Percentiles rank a stretch among this genome's conserved stretches.
These are phyloP conservation scores for Schoenoplectus tabernaemontani DNA, from an alignment of 202 grass and related monocot genomes.

Conservation along the genomic window DNA sequence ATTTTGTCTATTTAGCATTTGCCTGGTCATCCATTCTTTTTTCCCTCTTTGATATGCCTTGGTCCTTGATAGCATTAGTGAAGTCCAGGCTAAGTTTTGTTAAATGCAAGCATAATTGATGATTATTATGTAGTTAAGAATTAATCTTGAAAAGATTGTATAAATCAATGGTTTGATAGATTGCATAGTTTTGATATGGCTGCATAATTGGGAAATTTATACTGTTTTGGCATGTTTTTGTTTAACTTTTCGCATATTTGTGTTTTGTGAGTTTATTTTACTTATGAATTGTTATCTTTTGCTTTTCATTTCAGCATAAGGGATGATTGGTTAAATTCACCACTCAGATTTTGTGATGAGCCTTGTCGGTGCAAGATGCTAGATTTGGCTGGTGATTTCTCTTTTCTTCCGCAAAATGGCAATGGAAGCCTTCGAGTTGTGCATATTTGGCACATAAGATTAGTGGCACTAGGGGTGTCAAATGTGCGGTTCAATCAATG, in stretches of 20 bases:
- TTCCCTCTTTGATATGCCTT: not conserved
- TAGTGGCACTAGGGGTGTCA: constrained; percentile 2
- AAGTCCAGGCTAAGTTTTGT: not conserved
- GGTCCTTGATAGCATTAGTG: not conserved
- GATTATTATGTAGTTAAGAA: not conserved
- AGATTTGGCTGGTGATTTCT: constrained; percentile 89
- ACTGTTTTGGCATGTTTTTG: too few species aligned
- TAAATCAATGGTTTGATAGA: not conserved
- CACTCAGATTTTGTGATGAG: constrained; percentile 63
- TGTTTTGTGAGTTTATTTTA: not conserved
- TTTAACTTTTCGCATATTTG: too few species aligned
- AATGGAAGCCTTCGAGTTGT: constrained; percentile 68
- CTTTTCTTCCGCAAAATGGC: constrained; percentile 77
- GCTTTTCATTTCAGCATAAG: constrained; percentile 45
- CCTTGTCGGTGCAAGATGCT: constrained; percentile 87
- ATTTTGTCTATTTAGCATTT: not conserved
- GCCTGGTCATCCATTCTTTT: not conserved
- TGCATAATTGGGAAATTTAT: not conserved
- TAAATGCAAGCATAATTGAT: too few species aligned
- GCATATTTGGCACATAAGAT: constrained; percentile 86
- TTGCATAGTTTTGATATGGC: not conserved
- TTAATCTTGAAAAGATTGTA: not conserved
- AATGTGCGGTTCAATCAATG: not conserved
- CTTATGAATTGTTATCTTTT: constrained; percentile 15
- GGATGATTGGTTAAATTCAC: constrained; percentile 76